A percentile compares a stretch with the other conserved stretches of the same genome.
Evolutionary conservation across 2,329 filamentous ascomycete species (phyloP).

Genomic region (Penicillium sp.): DNA sequence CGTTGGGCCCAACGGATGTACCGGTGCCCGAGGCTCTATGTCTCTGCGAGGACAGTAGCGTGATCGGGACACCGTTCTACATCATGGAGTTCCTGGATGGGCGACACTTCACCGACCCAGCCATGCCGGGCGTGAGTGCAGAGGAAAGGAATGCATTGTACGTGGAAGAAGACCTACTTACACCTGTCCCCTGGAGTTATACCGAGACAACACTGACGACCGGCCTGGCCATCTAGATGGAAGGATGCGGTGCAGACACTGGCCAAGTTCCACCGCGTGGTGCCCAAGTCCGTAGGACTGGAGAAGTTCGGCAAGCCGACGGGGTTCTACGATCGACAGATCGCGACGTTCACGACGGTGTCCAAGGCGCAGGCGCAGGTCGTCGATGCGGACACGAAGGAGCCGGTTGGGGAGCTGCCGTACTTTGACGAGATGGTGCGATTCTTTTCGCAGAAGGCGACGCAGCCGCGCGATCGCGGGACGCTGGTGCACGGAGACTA

Average conservation of each 20-base stretch:
- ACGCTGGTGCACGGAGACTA: slow-evolving; percentile 92
- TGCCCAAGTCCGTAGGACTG: slow-evolving; percentile 65
- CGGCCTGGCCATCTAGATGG: no score
- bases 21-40: slow-evolving; percentile 80
- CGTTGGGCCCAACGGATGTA: slow-evolving; percentile 74
- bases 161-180: slow-evolving; percentile 18
- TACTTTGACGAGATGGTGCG: slow-evolving; percentile 74
- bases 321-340: slow-evolving; percentile 83
- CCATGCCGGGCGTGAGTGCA: slow-evolving; percentile 68
- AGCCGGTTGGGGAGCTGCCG: slow-evolving; percentile 76
- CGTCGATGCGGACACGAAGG: slow-evolving; percentile 71
- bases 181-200: no score
- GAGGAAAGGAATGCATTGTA: slow-evolving; percentile 70
- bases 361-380: slow-evolving; percentile 72
- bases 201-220: no score
- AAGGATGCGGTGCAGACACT: slow-evolving; percentile 77
- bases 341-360: slow-evolving; percentile 77
- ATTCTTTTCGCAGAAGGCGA: slow-evolving; percentile 69
- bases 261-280: slow-evolving; percentile 77
- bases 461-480: slow-evolving; percentile 72
- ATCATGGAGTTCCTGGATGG: slow-evolving; percentile 96
- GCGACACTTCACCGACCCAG: slow-evolving; percentile 85
- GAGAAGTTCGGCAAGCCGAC: slow-evolving; percentile 67
- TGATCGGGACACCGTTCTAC: slow-evolving; percentile 92
- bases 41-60: slow-evolving; percentile 74